Conservation (phyloP, 1,139 yeast genomes). For the Diutina rugosa region DNA sequence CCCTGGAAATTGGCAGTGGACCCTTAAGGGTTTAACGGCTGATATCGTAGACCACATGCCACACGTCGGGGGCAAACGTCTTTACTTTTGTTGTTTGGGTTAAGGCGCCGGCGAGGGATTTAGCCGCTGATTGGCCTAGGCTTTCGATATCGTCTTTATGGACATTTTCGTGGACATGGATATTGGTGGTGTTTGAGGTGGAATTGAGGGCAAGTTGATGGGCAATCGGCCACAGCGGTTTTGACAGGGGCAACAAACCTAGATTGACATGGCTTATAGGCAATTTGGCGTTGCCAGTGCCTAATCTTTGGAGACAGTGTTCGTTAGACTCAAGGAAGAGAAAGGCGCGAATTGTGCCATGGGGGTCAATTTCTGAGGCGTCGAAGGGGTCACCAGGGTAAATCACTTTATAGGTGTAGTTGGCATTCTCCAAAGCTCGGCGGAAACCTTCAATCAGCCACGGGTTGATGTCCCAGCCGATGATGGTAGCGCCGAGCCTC, state of each 20-base stretch:
- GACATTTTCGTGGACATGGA: conserved; percentile 75
- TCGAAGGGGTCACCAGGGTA: conserved; percentile 12
- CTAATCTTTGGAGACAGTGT: conserved; percentile 28
- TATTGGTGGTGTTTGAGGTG: conserved; percentile 9
- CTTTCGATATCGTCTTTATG: conserved; percentile 26
- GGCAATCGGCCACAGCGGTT: conserved; percentile 46
- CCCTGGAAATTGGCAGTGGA: too few species aligned
- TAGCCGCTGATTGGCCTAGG: conserved; percentile 1
- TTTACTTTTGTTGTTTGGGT: conserved; percentile 47
- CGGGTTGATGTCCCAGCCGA: conserved; percentile 80
- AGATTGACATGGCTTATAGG: conserved; percentile 54
- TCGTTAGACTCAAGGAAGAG: conserved; percentile 56
- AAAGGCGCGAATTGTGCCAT: conserved; percentile 13
- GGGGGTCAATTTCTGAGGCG: conserved; percentile 1
- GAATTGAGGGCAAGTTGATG: conserved; percentile 6
- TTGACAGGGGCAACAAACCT: conserved; percentile 65
- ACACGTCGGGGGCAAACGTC: conserved; percentile 79
- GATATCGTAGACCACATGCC: conserved; percentile 63
- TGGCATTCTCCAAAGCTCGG: conserved; percentile 38
- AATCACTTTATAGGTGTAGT: conserved; percentile 25
- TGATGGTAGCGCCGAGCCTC: conserved; percentile 36
- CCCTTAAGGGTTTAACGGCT: background rate
- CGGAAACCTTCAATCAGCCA: conserved; percentile 70
- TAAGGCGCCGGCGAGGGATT: conserved; percentile 6
- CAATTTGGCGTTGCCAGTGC: conserved; percentile 5